Percentiles rank a stretch among this genome's conserved stretches.
Evolutionary conservation across 1,284 basidiomycete species (phyloP).

Genomic region (Leccinum glutinopallens): DNA sequence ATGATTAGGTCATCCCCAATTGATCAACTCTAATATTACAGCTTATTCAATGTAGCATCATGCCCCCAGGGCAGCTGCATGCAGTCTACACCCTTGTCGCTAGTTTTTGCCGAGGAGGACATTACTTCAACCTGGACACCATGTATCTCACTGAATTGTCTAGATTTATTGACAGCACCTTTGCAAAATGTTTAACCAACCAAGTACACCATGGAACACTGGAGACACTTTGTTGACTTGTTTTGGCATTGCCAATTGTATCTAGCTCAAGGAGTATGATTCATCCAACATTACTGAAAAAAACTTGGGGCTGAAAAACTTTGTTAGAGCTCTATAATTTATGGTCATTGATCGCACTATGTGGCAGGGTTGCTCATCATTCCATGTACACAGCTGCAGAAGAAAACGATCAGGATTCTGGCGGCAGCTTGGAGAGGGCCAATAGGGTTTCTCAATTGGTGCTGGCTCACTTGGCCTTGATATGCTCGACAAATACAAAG

Average conservation of each 20-base stretch:
- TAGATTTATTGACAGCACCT: not conserved
- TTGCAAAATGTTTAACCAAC: not conserved
- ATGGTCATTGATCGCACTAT: not conserved
- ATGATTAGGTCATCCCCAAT: not conserved
- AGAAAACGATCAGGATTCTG: not conserved
- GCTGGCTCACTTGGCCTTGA: not conserved
- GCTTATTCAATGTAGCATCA: not conserved
- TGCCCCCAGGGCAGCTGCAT: not conserved
- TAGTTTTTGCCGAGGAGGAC: not conserved
- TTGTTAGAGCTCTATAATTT: constrained; percentile 1
- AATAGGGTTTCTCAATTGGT: not conserved
- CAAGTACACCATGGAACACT: not conserved
- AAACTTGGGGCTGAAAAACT: not conserved
- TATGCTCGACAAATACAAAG: not conserved
- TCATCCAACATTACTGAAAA: not conserved
- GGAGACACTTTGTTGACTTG: not conserved
- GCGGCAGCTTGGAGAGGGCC: not conserved
- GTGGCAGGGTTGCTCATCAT: constrained; percentile 1
- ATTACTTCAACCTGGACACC: not conserved
- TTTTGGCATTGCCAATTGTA: not conserved
- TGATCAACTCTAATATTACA: not conserved
- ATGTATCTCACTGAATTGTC: not conserved
- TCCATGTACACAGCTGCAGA: not conserved
- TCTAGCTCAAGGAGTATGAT: not conserved
- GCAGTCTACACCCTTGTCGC: not conserved